These are phyloP conservation scores for Epichloe gansuensis DNA, from an alignment of 2,329 filamentous ascomycete genomes.

Conservation along the genomic window DNA sequence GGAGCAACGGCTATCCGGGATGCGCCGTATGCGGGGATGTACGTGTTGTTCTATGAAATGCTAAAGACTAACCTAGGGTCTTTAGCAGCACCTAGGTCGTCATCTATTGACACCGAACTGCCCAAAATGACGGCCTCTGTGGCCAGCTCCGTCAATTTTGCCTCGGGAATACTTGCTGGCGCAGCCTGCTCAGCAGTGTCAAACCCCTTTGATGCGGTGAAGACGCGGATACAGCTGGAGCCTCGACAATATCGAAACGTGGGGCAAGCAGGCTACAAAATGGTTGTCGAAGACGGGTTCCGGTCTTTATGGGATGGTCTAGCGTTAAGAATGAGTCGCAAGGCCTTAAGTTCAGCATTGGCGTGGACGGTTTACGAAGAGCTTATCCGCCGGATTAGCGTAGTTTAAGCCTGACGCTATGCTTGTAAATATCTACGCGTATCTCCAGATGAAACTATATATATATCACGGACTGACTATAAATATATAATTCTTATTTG, in stretches of 20 bases:
- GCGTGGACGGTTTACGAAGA: conserved; percentile 98
- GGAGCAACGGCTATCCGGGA: conserved; percentile 88
- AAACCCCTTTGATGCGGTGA: conserved; percentile 94
- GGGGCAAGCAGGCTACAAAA: conserved; percentile 60
- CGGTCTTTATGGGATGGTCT: conserved; percentile 77
- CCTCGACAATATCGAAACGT: conserved; percentile 75
- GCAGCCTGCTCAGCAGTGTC: conserved; percentile 76
- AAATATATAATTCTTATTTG: too few relatives aligned
- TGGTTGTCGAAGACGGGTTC: conserved; percentile 71
- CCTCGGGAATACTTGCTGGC: conserved; percentile 69
- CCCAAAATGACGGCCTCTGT: conserved; percentile 18
- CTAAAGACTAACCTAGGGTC: conserved; percentile 50
- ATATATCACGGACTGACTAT: too few relatives aligned
- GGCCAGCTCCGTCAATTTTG: conserved; percentile 67
- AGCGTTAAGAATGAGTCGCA: conserved; percentile 75
- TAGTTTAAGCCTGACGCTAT: not conserved
- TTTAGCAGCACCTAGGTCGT: conserved; percentile 9
- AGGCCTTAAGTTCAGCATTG: conserved; percentile 85
- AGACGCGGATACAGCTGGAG: conserved; percentile 87
- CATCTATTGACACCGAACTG: conserved; percentile 7
- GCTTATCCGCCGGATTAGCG: conserved; percentile 51
- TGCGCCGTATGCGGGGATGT: conserved; percentile 91
- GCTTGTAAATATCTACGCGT: too few relatives aligned
- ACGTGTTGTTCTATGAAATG: conserved; percentile 88
- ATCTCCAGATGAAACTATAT: too few relatives aligned